A percentile compares a stretch with the other conserved stretches of the same genome.
Conservation (phyloP, 2,329 filamentous ascomycete genomes). For the Diaporthe sp. region DNA sequence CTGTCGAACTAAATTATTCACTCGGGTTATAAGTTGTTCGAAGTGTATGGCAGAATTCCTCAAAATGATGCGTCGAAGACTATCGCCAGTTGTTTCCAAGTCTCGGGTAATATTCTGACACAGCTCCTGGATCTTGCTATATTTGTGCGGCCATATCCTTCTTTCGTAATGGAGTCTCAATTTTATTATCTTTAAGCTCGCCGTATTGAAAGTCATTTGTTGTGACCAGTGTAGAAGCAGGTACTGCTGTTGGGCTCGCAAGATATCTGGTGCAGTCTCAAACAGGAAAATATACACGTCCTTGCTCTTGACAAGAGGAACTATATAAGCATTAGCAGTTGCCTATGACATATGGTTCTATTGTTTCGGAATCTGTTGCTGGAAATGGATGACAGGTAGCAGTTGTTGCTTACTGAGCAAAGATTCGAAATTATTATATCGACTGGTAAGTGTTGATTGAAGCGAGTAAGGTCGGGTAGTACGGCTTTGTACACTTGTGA, state of each 20-base stretch:
- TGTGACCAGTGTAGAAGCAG: not conserved
- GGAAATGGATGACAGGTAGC: too few relatives aligned
- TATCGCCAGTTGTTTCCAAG: not conserved
- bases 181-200: not conserved
- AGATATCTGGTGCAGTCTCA: not conserved
- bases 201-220: not conserved
- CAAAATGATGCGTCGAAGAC: not conserved
- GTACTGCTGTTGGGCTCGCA: slow-evolving; percentile 7
- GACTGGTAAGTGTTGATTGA: not conserved
- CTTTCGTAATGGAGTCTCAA: slow-evolving; percentile 14
- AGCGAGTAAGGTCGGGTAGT: not conserved
- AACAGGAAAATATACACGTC: not conserved
- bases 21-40: not conserved
- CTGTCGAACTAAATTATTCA: not conserved
- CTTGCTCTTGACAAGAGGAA: not conserved
- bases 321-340: not conserved
- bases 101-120: not conserved
- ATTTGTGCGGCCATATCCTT: not conserved
- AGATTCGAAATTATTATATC: not conserved
- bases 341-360: too few relatives aligned
- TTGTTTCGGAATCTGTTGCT: too few relatives aligned
- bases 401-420: not conserved
- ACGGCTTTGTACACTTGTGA: not conserved
- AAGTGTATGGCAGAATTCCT: too few relatives aligned
- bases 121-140: not conserved